phyloP scores from a whole-genome alignment of 768 basidiomycete genomes.

The Amanita fuliginea region DNA sequence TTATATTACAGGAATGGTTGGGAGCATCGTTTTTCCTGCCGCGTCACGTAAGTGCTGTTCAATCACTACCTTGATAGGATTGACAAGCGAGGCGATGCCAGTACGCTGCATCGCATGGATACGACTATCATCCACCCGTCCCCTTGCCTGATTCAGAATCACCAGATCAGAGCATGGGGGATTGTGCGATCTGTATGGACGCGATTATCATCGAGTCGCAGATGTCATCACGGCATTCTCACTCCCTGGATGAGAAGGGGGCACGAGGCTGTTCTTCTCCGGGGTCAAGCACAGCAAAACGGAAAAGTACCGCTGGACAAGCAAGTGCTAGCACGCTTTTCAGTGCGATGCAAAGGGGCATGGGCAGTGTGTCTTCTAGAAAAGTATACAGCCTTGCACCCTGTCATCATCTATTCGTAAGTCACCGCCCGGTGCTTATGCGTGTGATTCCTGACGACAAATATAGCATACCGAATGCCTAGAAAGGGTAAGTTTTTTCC shows the following conservation, averaged over 20 bases:
- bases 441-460: not conserved
- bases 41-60: constrained; percentile 33
- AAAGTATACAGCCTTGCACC: constrained; percentile 80
- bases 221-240: constrained; percentile 20
- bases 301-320: constrained; percentile 18
- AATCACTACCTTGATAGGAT: not conserved
- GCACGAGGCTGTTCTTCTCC: constrained; percentile 12
- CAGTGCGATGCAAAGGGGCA: constrained; percentile 32
- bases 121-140: constrained; percentile 81
- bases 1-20: constrained; percentile 64
- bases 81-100: not conserved
- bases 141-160: constrained; percentile 65
- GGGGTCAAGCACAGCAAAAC: constrained; percentile 7
- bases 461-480: constrained; percentile 77
- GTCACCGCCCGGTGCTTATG: constrained; percentile 17
- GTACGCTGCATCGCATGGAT: constrained; percentile 19
- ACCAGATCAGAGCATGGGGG: constrained; percentile 66
- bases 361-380: constrained; percentile 33
- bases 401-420: constrained; percentile 81
- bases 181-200: constrained; percentile 94
- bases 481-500: constrained; percentile 41
- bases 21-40: constrained; percentile 84
- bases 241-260: constrained; percentile 24
- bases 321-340: constrained; percentile 24
- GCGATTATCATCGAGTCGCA: constrained; percentile 48